Percentiles rank a stretch among this genome's conserved stretches.
These are phyloP conservation scores for Ashbya aceris DNA, from an alignment of 1,139 yeast genomes.

Conservation along the genomic window DNA sequence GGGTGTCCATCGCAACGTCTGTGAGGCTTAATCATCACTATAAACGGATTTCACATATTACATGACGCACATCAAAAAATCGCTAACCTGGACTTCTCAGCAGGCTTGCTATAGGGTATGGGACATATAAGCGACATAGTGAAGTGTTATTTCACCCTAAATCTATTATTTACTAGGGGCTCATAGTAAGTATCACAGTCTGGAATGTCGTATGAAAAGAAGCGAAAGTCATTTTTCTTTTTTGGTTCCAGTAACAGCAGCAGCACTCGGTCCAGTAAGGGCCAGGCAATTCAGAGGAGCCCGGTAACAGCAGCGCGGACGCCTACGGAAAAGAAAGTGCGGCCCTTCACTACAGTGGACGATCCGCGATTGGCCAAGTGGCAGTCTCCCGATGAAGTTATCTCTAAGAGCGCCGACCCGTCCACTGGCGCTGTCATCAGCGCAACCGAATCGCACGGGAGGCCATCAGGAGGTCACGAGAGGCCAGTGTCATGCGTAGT, in stretches of 20 bases:
- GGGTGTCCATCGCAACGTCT: too few species aligned
- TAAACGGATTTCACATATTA: too few species aligned
- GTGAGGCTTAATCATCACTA: too few species aligned
- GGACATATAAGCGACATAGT: too few species aligned
- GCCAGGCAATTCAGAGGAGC: slow-evolving; percentile 2
- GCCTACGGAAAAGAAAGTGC: too few species aligned
- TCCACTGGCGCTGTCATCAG: not conserved
- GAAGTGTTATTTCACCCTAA: too few species aligned
- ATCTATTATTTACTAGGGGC: too few species aligned
- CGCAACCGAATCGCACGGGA: not conserved
- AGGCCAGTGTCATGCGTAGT: not conserved
- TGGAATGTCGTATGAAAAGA: slow-evolving; percentile 8
- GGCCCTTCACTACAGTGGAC: not conserved
- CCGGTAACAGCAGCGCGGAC: not conserved
- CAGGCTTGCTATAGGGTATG: too few species aligned
- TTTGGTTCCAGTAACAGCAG: slow-evolving; percentile 13
- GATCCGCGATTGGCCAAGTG: not conserved
- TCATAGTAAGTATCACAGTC: too few species aligned
- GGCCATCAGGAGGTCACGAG: not conserved
- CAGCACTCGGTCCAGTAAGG: not conserved
- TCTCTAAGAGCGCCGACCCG: not conserved
- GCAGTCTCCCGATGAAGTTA: too few species aligned
- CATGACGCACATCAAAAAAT: too few species aligned
- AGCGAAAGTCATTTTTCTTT: slow-evolving; percentile 21
- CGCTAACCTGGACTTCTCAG: too few species aligned